Conservation (phyloP, 441 rosid genomes). For the Mallotus japonicus region DNA sequence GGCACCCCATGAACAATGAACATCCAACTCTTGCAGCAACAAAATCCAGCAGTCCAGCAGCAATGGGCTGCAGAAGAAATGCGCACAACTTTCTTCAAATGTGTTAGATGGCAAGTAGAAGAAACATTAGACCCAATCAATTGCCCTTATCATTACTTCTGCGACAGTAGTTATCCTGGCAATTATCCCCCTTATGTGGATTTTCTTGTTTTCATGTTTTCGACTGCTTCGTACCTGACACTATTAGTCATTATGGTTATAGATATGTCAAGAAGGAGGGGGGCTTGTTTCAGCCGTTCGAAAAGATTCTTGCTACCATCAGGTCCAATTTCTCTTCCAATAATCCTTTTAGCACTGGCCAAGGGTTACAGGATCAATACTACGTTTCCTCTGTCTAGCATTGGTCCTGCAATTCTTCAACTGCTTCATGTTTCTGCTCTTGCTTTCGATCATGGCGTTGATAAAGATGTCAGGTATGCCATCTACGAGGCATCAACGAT, state of each 20-base stretch:
- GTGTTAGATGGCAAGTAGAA: slow-evolving; percentile 77
- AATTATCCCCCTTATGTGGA: slow-evolving; percentile 49
- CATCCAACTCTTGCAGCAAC: slow-evolving; percentile 23
- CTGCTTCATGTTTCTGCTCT: slow-evolving; percentile 60
- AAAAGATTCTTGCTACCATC: slow-evolving; percentile 60
- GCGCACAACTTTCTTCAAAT: slow-evolving; percentile 60
- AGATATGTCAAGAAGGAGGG: slow-evolving; percentile 37
- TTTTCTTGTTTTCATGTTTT: slow-evolving; percentile 37
- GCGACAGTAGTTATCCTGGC: slow-evolving; percentile 63
- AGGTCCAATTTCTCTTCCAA: slow-evolving; percentile 63
- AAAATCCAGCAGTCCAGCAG: slow-evolving; percentile 25
- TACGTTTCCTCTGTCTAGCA: slow-evolving; percentile 49
- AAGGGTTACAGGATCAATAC: slow-evolving; percentile 69
- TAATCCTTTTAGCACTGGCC: slow-evolving; percentile 54
- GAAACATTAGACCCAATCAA: slow-evolving; percentile 71
- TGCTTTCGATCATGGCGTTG: slow-evolving; percentile 43
- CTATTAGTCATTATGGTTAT: slow-evolving; percentile 40
- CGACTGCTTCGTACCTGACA: slow-evolving; percentile 43
- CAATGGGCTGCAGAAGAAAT: slow-evolving; percentile 46
- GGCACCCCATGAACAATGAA: slow-evolving; percentile 22
- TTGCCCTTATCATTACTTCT: slow-evolving; percentile 82
- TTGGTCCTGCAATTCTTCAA: slow-evolving; percentile 67
- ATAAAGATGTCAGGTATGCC: slow-evolving; percentile 49
- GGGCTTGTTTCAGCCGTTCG: slow-evolving; percentile 28
- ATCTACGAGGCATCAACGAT: slow-evolving; percentile 71